Percentiles rank a stretch among this genome's conserved stretches.
phyloP scores from a whole-genome alignment of 306 rosid genomes.

The peach (Prunus persica) region Prunus_persica_NCBIv2 NC_034014.1:23247001-23247500 shows the following conservation, averaged over 20 bases:
- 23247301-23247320: conserved; percentile 45
- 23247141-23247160: background rate
- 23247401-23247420: conserved; percentile 85
- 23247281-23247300: conserved; percentile 23
- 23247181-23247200: background rate
- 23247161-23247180: background rate
- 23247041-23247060: conserved; percentile 16
- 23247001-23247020: conserved; percentile 6
- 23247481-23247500: conserved; percentile 78
- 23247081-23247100: conserved; percentile 7
- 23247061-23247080: conserved; percentile 5
- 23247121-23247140: background rate
- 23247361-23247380: conserved; percentile 91
- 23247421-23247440: conserved; percentile 48
- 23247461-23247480: conserved; percentile 94
- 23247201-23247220: background rate
- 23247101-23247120: background rate
- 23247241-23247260: background rate
- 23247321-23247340: conserved; percentile 70
- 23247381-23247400: conserved; percentile 86
- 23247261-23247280: conserved; percentile 13
- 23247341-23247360: conserved; percentile 79
- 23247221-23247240: background rate
- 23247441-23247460: conserved; percentile 80
- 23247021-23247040: conserved; percentile 6